Base-by-base conservation (phyloP, 2,329 filamentous ascomycete species). In the Aspergillus pseudoterreus region DNA sequence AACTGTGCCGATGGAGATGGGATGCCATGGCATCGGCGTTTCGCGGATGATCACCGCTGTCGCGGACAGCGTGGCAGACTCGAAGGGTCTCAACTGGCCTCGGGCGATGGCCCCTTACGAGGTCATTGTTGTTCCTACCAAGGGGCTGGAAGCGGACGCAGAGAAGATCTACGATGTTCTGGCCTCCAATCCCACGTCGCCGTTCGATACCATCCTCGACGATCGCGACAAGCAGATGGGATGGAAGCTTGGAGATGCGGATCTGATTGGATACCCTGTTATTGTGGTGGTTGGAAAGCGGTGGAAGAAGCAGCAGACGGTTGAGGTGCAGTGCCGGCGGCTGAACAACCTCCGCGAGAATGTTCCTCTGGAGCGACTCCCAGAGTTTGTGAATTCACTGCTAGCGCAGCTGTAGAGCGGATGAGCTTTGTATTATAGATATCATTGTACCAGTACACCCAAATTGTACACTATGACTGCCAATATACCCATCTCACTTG, bases 1-100 rank as follows among this genome's bases (percentile, higher is more conserved):
- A 14, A 68, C 69, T 8, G 77, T 83, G 0, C 78, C 84, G 0
- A 80, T 96, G 63, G 84, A 95, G 58, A 99, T 99, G 94, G 94
- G 94, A 50, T 99, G 94, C 68, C 90, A 96, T 66, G 94, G 94
- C 1, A 95, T 99, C 55, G 94, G 94, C 1, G 84, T 99, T 15
- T 95, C 91, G 4, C 86, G 94, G 42, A 85, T 99, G 61, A 86
- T 99, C 55, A 91, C 87, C 8, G 90, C 94, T 1, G 83, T 94
- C 1, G 92, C 92, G 1, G 86, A 92, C 57, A 81, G 86, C 36
- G 76, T 90, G 9, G 79, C 84, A 0, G 90, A 95, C 59, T 65
- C 78, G 2, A 81, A 76, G 63, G 94, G 91, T 0, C 78, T 97
- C 6, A 90, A 90, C 62, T 99, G 94, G 94, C 94, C 94, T 0